Conservation (phyloP, 208 protist species). For the Balamuthia mandrillaris region DNA sequence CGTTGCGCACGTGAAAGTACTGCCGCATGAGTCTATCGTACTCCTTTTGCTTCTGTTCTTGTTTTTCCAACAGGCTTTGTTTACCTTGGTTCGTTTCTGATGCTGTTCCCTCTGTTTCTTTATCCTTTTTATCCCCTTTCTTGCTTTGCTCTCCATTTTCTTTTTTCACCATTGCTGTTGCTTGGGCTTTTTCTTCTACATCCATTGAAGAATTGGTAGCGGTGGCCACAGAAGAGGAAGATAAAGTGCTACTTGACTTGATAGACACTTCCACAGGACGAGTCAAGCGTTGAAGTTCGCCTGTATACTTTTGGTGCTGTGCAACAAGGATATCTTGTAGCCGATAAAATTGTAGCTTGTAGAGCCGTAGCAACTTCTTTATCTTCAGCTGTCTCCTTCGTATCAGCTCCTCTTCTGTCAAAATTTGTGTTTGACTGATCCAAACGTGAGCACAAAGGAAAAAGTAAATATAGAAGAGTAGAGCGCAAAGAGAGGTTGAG, state of each 20-base stretch:
- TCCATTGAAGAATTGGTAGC: conserved; percentile 11
- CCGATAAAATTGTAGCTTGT: conserved; percentile 25
- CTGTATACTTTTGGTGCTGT: not conserved
- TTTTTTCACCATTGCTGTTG: too few relatives aligned
- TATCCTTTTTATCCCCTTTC: too few relatives aligned
- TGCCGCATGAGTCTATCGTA: too few relatives aligned
- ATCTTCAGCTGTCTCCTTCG: not conserved
- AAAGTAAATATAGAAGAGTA: not conserved
- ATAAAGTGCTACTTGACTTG: not conserved
- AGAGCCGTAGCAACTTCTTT: not conserved
- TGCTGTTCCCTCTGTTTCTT: too few relatives aligned
- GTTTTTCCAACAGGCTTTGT: too few relatives aligned
- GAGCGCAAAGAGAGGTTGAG: not conserved
- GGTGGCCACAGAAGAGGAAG: not conserved
- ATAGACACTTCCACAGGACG: not conserved
- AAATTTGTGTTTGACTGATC: not conserved
- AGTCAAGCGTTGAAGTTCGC: not conserved
- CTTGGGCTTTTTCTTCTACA: conserved; percentile 1
- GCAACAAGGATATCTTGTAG: not conserved
- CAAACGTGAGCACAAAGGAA: not conserved
- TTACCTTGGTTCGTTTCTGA: too few relatives aligned
- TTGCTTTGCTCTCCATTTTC: too few relatives aligned
- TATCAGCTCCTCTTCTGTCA: not conserved
- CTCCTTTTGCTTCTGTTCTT: too few relatives aligned
- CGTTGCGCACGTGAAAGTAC: too few relatives aligned